phyloP scores from a whole-genome alignment of 345 rosid species.

The Lepidium sativum region DNA sequence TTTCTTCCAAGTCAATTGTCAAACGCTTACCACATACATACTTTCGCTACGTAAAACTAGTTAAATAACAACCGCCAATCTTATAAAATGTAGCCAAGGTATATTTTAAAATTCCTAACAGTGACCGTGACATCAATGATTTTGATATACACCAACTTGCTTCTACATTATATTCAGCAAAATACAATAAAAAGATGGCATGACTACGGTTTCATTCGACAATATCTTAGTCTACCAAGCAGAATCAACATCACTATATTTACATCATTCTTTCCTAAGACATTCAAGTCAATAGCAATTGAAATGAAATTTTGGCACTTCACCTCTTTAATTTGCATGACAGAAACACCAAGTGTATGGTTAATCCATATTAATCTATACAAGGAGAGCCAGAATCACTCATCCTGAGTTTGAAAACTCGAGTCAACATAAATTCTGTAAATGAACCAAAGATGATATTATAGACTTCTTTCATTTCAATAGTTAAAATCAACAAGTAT shows the following conservation, averaged over 20 bases:
- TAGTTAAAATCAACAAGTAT: not conserved
- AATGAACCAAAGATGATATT: not conserved
- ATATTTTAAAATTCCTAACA: not conserved
- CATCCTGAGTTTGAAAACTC: not conserved
- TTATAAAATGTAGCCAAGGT: not conserved
- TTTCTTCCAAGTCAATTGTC: slow-evolving; percentile 2
- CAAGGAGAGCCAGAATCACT: not conserved
- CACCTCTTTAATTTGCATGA: not conserved
- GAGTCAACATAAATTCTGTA: not conserved
- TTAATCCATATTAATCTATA: not conserved
- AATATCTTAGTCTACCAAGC: not conserved
- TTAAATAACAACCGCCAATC: not conserved
- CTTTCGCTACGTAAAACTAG: not conserved
- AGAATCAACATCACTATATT: not conserved
- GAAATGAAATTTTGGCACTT: not conserved
- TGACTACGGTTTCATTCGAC: not conserved
- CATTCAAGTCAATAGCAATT: not conserved
- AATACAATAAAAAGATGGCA: not conserved
- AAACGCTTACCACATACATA: not conserved
- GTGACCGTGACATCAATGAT: not conserved
- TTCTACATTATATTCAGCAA: not conserved
- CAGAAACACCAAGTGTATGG: not conserved
- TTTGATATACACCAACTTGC: too few species aligned
- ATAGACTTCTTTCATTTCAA: not conserved
- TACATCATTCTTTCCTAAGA: not conserved